Evolutionary conservation across 176 grass and related monocot species (phyloP), one percentile per base, ranked within the genome.

Genomic region (Cenchrus fungigraminus): DNA sequence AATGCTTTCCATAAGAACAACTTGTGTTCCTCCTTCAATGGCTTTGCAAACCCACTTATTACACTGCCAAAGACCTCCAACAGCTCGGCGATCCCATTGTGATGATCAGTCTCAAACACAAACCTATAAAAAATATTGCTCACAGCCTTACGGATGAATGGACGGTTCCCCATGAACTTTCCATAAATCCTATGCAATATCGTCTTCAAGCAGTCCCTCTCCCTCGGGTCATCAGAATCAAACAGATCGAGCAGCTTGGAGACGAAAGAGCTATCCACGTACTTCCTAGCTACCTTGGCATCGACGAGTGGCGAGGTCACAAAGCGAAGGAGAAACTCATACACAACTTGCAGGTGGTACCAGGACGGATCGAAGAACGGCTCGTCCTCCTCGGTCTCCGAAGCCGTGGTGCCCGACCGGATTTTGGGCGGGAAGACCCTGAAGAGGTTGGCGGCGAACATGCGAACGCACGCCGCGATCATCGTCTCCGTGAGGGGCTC

Each of bases 1-100:
- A 97, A 81, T 1, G 88, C 92, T 82, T 94, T 97, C 87, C 76
- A 92, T 32, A 97, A 80, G 82, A 97, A 97, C 60, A 94, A 72
- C 92, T 97, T 97, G 47, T 97, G 94, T 16, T 97, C 94, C 82
- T 97, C 94, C 73, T 97, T 97, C 81, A 97, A 83, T 80, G 94
- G 94, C 82, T 94, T 91, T 1, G 94, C 94, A 79, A 97, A 97
- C 67, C 94, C 94, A 20, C 92, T 94, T 74, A 97, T 94, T 17
- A 97, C 90, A 15, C 92, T 94, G 42, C 94, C 94, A 76, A 97
- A 97, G 31, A 97, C 94, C 84, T 97, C 94, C 57, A 97, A 65
- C 43, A 97, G 83, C 83, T 97, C 94, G 0, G 94, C 92, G 43
- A 97, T 94, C 77, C 94, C 94, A 50, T 97, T 97, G 75, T 97